phyloP scores from a whole-genome alignment of 495 filamentous ascomycete genomes.

The Hypoxylon subgilvum region DNA sequence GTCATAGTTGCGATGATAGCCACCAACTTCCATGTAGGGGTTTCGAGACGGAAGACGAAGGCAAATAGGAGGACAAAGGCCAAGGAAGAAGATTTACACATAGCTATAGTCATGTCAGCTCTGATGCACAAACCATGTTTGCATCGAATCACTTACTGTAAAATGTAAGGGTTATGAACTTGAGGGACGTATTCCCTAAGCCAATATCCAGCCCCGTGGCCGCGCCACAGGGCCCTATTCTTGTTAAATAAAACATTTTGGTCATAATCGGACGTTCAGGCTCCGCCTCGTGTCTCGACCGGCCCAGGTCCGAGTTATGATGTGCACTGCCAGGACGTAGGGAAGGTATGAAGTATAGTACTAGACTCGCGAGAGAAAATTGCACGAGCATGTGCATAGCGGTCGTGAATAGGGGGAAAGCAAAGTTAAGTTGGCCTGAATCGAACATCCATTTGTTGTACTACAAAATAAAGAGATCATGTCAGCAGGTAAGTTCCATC shows the following conservation, averaged over 20 bases:
- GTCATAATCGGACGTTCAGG: constrained; percentile 82
- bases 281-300: constrained; percentile 60
- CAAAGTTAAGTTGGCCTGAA: constrained; percentile 81
- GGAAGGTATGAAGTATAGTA: constrained; percentile 83
- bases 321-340: constrained; percentile 69
- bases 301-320: constrained; percentile 54
- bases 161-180: constrained; percentile 95
- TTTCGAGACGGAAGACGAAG: constrained; percentile 90
- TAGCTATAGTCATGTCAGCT: constrained; percentile 61
- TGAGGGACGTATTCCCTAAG: constrained; percentile 91
- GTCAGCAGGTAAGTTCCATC: not conserved
- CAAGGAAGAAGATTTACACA: constrained; percentile 98
- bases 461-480: constrained; percentile 50
- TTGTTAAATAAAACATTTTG: constrained; percentile 85
- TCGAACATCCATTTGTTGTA: constrained; percentile 99
- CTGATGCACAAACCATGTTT: not conserved
- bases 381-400: constrained; percentile 96
- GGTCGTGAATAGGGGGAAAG: constrained; percentile 94
- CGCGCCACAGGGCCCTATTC: constrained; percentile 89
- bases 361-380: constrained; percentile 78
- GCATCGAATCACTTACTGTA: constrained; percentile 68
- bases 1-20: constrained; percentile 93
- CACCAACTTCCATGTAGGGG: constrained; percentile 82
- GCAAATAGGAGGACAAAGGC: constrained; percentile 96
- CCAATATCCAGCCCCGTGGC: constrained; percentile 97